Evolutionary conservation across 208 protist genomes (phyloP).

Genomic region (Trypanosoma rangeli): DNA sequence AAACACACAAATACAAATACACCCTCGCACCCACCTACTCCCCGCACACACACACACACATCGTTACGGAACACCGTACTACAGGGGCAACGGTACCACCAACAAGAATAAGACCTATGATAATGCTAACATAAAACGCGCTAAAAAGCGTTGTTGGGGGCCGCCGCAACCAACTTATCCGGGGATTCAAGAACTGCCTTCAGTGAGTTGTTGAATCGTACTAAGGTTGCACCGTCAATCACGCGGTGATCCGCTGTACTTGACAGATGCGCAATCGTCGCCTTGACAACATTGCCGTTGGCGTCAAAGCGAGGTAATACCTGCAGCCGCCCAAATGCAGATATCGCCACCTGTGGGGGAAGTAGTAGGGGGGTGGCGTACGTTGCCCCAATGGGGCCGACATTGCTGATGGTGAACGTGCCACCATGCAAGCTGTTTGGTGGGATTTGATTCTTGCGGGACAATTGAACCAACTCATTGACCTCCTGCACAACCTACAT

Average conservation of each 20-base stretch:
- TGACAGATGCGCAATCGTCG: conserved; percentile 64
- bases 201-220: conserved; percentile 93
- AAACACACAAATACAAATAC: too few relatives aligned
- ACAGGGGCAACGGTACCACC: not conserved
- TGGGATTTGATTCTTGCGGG: conserved; percentile 50
- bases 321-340: conserved; percentile 88
- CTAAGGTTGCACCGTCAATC: conserved; percentile 96
- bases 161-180: conserved; percentile 81
- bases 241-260: conserved; percentile 96
- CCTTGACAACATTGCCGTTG: conserved; percentile 56
- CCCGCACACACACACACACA: not conserved
- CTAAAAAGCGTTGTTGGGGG: conserved; percentile 9
- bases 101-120: not conserved
- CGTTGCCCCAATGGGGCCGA: conserved; percentile 96
- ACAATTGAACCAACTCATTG: conserved; percentile 70
- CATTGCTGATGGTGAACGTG: conserved; percentile 96
- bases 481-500: conserved; percentile 93
- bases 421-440: conserved; percentile 80
- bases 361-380: conserved; percentile 89
- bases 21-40: not conserved
- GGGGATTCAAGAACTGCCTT: conserved; percentile 91
- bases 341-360: conserved; percentile 93
- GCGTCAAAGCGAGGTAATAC: conserved; percentile 83
- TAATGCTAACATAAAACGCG: not conserved
- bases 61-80: not conserved